phyloP scores from a whole-genome alignment of 2,329 filamentous ascomycete species.

The Curvularia verruculosa region DNA sequence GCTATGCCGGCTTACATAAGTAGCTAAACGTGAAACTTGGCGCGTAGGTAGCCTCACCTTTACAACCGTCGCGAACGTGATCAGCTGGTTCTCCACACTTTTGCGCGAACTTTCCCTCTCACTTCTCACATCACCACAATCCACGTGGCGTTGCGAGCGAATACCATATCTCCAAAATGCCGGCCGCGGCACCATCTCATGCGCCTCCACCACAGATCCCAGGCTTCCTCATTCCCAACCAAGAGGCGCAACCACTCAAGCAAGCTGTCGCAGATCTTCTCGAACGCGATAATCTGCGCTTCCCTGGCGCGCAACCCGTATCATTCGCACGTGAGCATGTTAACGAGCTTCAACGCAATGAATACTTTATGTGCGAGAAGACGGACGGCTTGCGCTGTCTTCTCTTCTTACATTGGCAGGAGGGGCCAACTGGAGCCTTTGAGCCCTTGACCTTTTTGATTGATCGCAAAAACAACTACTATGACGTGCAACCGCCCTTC shows the following conservation, averaged over 20 bases:
- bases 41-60: slow-evolving; percentile 5
- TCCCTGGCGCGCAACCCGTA: slow-evolving; percentile 93
- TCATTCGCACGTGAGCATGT: slow-evolving; percentile 85
- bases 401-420: slow-evolving; percentile 81
- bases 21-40: slow-evolving; percentile 1
- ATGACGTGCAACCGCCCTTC: slow-evolving; percentile 74
- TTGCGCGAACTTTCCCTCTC: neutral
- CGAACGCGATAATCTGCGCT: slow-evolving; percentile 68
- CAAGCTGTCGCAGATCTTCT: slow-evolving; percentile 77
- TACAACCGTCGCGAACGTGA: neutral
- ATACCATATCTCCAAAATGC: slow-evolving; percentile 18
- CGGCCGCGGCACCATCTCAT: slow-evolving; percentile 24
- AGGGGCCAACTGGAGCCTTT: slow-evolving; percentile 38
- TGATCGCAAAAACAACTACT: slow-evolving; percentile 98
- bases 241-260: slow-evolving; percentile 61
- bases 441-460: slow-evolving; percentile 79
- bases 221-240: slow-evolving; percentile 33
- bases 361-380: slow-evolving; percentile 99
- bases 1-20: slow-evolving; percentile 7
- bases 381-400: slow-evolving; percentile 95
- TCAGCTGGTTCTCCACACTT: neutral
- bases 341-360: slow-evolving; percentile 77
- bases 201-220: slow-evolving; percentile 47
- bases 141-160: neutral
- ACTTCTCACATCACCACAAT: neutral